These are phyloP conservation scores for Spinacia oleracea DNA, from an alignment of 179 eudicot species.

Conservation along the genomic window DNA sequence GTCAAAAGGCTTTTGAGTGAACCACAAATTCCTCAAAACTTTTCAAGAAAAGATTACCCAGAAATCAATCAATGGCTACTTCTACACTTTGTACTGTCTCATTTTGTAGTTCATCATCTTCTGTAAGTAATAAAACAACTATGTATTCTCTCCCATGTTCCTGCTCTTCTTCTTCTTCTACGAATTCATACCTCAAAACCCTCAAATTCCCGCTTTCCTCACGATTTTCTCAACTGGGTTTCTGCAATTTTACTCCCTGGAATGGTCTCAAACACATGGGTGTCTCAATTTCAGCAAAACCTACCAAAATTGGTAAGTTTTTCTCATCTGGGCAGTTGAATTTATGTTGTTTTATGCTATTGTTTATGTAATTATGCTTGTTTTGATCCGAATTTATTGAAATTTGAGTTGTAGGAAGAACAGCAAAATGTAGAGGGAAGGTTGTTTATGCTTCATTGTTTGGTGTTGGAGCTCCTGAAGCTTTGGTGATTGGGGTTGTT, in stretches of 20 bases:
- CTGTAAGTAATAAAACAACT: conserved; percentile 1
- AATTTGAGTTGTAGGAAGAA: conserved; percentile 50
- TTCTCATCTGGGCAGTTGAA: conserved; percentile 11
- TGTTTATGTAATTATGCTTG: neutral
- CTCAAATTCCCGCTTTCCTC: conserved; percentile 10
- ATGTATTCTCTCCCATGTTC: conserved; percentile 20
- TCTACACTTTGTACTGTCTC: conserved; percentile 24
- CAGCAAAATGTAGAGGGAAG: conserved; percentile 48
- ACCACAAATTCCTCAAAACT: neutral
- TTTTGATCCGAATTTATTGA: neutral
- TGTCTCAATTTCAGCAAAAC: conserved; percentile 20
- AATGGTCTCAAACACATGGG: conserved; percentile 25
- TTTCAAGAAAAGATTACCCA: neutral
- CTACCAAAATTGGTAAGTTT: conserved; percentile 40
- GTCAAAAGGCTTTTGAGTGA: neutral
- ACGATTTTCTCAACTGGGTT: conserved; percentile 24
- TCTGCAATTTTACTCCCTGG: conserved; percentile 22
- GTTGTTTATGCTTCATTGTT: conserved; percentile 81
- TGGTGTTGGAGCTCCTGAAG: conserved; percentile 99
- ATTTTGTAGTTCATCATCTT: conserved; percentile 1
- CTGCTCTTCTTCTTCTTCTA: conserved; percentile 22
- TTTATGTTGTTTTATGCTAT: neutral
- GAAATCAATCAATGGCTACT: neutral
- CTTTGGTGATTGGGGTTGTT: conserved; percentile 94
- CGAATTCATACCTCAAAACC: conserved; percentile 18